Base-by-base conservation (phyloP, 306 rosid genomes). In the Ammopiptanthus mongolicus region DNA sequence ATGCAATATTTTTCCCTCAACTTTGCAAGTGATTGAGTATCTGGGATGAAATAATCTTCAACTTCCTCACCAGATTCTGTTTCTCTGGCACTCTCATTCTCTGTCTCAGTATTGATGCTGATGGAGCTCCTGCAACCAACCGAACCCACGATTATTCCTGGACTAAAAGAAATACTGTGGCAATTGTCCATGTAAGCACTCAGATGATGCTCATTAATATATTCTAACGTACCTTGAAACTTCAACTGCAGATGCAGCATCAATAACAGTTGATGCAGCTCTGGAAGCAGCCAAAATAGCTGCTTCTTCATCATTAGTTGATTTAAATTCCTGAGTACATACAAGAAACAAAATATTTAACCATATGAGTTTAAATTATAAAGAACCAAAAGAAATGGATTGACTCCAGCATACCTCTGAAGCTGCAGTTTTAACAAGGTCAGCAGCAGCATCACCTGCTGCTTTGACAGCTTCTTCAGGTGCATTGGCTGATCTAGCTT, bases 371-470 rank as follows among this genome's bases (percentile, higher is more conserved):
- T 8, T 44, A 42, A 62, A 25, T 6, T 28, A 50, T n/a, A 5
- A 39, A 25, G 58, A 34, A 15, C 14, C 18, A 34, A 6, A 6
- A 23, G 64, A 34, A 36, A 62, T 46, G 22, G 14, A 25, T 57
- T 17, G 65, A 52, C 50, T 6, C 8, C 13, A 5, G 25, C 73
- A 65, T 78, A 96, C 99, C 92, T 96, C 98, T 22, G 84, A 85
- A 87, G 99, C 97, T 25, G 96, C 96, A 89, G 89, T 85, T 87
- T 89, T 96, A 78, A 96, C 99, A 67, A 86, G 90, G 81, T 96
- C 99, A 4, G 94, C 99, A 72, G 98, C 99, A 76, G 96, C 92
- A 85, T 90, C 99, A 59, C 97, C 98, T 41, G 97, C 99, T 62
- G 96, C 97, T 81, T 87, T 92, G 22, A 92, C 85, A 47, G 99